These are phyloP conservation scores for Naegleria lovaniensis DNA, from an alignment of 208 protist species.

Conservation along the genomic window DNA sequence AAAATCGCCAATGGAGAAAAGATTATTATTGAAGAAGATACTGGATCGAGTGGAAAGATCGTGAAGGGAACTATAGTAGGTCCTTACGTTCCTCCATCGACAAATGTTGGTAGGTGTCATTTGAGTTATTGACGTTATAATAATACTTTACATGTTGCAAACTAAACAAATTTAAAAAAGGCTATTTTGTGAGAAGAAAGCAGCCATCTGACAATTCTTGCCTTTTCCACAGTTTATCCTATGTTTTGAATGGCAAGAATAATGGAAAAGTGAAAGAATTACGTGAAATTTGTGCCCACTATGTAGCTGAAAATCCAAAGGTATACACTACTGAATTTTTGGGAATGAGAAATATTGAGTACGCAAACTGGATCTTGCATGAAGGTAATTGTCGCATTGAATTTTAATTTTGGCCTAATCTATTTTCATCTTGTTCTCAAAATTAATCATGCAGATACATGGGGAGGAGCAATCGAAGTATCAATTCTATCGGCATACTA, in stretches of 20 bases:
- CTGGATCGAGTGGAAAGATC: slow-evolving; percentile 6
- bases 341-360: slow-evolving; percentile 56
- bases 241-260: slow-evolving; percentile 74
- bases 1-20: slow-evolving; percentile 11
- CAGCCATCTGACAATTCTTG: slow-evolving; percentile 87
- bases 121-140: too few relatives aligned
- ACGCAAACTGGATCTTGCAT: slow-evolving; percentile 60
- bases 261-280: slow-evolving; percentile 48
- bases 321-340: slow-evolving; percentile 64
- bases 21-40: neutral
- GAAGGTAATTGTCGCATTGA: neutral
- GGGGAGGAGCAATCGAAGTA: slow-evolving; percentile 85
- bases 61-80: slow-evolving; percentile 49
- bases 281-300: slow-evolving; percentile 64
- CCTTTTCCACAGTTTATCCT: slow-evolving; percentile 82
- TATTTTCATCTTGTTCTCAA: neutral
- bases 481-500: slow-evolving; percentile 68
- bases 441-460: slow-evolving; percentile 46
- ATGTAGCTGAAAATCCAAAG: slow-evolving; percentile 61
- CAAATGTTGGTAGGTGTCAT: slow-evolving; percentile 34
- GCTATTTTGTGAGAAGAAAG: slow-evolving; percentile 69
- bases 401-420: neutral
- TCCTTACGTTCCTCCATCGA: slow-evolving; percentile 63
- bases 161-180: slow-evolving; percentile 25
- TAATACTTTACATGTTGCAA: too few relatives aligned